Evolutionary conservation across 371 early-diverging fungal species (phyloP).

Genomic region (Mortierella polycephala): DNA sequence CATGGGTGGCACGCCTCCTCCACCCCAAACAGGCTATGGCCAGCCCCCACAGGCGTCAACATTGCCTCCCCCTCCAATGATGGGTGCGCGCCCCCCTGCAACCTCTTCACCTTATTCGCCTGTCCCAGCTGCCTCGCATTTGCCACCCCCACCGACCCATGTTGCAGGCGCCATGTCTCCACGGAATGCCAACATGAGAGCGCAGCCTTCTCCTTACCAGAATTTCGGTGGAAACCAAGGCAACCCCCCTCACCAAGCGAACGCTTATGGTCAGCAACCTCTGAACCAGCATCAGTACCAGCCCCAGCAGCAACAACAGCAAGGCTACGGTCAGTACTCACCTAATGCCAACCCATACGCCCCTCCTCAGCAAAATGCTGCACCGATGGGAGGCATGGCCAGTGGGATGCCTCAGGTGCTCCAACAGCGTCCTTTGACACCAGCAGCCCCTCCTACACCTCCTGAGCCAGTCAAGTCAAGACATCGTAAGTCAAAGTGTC

Average conservation of each 20-base stretch:
- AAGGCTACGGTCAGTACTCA: conserved; percentile 20
- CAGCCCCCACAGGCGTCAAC: conserved; percentile 37
- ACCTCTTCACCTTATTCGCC: conserved; percentile 44
- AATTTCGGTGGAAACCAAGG: conserved; percentile 25
- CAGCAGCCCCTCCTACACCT: conserved; percentile 56
- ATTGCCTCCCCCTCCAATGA: conserved; percentile 50
- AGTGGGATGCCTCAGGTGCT: conserved; percentile 46
- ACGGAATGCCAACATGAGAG: conserved; percentile 48
- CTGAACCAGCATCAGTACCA: conserved; percentile 26
- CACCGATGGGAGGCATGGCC: conserved; percentile 40
- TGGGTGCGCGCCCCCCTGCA: conserved; percentile 34
- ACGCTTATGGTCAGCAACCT: conserved; percentile 25
- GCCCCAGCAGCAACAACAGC: conserved; percentile 30
- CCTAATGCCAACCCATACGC: conserved; percentile 29
- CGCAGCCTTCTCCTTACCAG: conserved; percentile 35
- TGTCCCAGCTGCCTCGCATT: conserved; percentile 45
- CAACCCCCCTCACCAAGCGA: conserved; percentile 16
- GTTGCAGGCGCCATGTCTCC: conserved; percentile 47
- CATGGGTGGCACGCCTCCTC: conserved; percentile 41
- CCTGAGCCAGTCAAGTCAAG: conserved; percentile 53
- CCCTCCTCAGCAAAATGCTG: conserved; percentile 13
- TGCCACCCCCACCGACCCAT: conserved; percentile 49
- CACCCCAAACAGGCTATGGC: conserved; percentile 35
- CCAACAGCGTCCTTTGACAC: conserved; percentile 54
- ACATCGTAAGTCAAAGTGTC: conserved; percentile 54